phyloP scores from a whole-genome alignment of 2,329 filamentous ascomycete species.

The Fulvia fulva region DNA sequence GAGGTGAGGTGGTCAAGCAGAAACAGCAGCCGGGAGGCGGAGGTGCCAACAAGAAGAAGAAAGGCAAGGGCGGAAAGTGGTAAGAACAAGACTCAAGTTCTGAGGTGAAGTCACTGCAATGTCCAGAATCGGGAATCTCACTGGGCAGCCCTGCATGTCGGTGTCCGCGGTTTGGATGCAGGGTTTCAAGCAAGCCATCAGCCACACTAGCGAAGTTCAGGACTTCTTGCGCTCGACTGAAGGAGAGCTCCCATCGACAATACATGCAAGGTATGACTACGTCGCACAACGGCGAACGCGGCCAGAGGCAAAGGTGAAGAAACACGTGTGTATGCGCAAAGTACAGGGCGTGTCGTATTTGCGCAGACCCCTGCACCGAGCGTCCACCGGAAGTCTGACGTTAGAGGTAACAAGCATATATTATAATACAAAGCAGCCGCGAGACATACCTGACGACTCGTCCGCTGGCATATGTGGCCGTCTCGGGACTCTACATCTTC shows the following conservation, averaged over 20 bases:
- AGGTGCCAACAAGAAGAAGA: slow-evolving; percentile 42
- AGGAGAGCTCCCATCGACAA: background rate
- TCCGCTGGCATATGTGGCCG: background rate
- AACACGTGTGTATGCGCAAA: no score
- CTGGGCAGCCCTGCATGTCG: background rate
- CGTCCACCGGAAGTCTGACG: background rate
- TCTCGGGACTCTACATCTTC: background rate
- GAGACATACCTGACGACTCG: background rate
- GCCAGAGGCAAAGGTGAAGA: no score
- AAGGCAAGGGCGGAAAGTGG: slow-evolving; percentile 25
- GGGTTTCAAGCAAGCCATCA: background rate
- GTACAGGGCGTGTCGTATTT: no score
- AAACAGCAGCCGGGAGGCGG: slow-evolving; percentile 34
- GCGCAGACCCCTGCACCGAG: no score
- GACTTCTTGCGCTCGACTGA: background rate
- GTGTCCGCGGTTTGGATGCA: background rate
- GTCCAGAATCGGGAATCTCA: background rate
- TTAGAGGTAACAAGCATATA: background rate
- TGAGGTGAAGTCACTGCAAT: background rate
- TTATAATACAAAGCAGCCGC: background rate
- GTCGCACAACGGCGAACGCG: no score
- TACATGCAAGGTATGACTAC: background rate
- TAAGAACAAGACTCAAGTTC: slow-evolving; percentile 4
- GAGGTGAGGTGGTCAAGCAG: slow-evolving; percentile 42
- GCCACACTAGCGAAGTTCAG: background rate